These are phyloP conservation scores for Umbelopsis sp. DNA, from an alignment of 192 early-diverging fungal species.

Conservation along the genomic window DNA sequence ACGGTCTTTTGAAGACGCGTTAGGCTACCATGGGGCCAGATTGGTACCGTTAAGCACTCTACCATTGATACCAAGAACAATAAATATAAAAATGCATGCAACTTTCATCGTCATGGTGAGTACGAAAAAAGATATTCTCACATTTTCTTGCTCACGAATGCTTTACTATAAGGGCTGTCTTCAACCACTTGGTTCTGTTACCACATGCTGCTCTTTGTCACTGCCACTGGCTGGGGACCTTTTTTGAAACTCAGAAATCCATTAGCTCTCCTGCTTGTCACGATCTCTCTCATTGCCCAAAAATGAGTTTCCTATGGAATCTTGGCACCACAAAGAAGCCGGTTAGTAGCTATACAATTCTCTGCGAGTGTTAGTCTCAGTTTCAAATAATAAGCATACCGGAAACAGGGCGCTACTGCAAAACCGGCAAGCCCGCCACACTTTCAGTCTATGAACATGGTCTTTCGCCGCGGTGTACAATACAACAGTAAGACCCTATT, in stretches of 20 bases:
- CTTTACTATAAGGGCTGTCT: no score
- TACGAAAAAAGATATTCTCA: no score
- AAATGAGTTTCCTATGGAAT: slow-evolving; percentile 31
- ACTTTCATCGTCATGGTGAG: no score
- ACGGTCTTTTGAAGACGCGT: neutral
- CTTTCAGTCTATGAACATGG: slow-evolving; percentile 38
- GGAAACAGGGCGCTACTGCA: neutral
- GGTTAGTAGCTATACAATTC: neutral
- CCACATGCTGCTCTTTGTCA: no score
- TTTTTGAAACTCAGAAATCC: neutral
- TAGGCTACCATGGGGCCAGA: no score
- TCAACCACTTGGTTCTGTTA: no score
- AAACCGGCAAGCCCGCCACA: neutral
- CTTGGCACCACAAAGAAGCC: slow-evolving; percentile 22
- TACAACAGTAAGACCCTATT: slow-evolving; percentile 42
- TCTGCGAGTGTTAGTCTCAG: neutral
- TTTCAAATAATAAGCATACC: neutral
- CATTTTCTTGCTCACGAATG: no score
- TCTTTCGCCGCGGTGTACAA: slow-evolving; percentile 45
- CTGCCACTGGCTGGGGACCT: neutral
- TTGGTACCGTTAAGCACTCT: no score
- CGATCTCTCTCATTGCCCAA: neutral
- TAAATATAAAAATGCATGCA: no score
- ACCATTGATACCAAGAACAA: no score
- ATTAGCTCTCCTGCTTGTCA: neutral